A percentile compares a stretch with the other conserved stretches of the same genome.
These are phyloP conservation scores for Mycena capillaripes DNA, from an alignment of 768 basidiomycete species.

Conservation along the genomic window DNA sequence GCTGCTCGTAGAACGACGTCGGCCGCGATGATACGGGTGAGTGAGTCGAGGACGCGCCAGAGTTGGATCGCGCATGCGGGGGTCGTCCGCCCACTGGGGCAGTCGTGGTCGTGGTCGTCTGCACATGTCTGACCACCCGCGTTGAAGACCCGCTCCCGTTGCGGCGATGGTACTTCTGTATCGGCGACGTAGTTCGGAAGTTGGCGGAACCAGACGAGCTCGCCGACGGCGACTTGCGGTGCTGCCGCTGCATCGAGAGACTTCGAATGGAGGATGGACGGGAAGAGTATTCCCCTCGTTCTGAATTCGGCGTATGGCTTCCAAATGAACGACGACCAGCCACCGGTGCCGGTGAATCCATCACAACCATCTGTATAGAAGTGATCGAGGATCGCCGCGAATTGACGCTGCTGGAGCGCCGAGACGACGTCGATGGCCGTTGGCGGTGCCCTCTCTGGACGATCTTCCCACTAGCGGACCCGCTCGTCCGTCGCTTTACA, in stretches of 20 bases:
- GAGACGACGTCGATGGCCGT: slow-evolving; percentile 82
- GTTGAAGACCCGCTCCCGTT: slow-evolving; percentile 88
- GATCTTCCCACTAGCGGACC: slow-evolving; percentile 47
- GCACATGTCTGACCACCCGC: slow-evolving; percentile 78
- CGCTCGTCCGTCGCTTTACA: slow-evolving; percentile 67
- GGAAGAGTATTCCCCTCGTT: slow-evolving; percentile 82
- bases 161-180: slow-evolving; percentile 84
- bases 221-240: slow-evolving; percentile 82
- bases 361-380: slow-evolving; percentile 62
- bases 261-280: slow-evolving; percentile 91
- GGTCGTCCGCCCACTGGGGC: slow-evolving; percentile 45
- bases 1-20: slow-evolving; percentile 79
- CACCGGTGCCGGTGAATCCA: slow-evolving; percentile 71
- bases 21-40: slow-evolving; percentile 84
- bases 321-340: slow-evolving; percentile 81
- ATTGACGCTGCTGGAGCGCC: slow-evolving; percentile 92
- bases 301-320: slow-evolving; percentile 90
- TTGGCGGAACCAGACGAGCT: slow-evolving; percentile 82
- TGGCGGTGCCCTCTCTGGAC: slow-evolving; percentile 64
- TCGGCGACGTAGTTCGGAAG: slow-evolving; percentile 80
- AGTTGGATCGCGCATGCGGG: slow-evolving; percentile 79
- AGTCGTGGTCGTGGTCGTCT: slow-evolving; percentile 50
- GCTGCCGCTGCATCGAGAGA: slow-evolving; percentile 71
- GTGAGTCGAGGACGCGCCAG: slow-evolving; percentile 82
- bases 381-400: slow-evolving; percentile 77